Evolutionary conservation across 345 rosid species (phyloP).

Genomic region (Brassica juncea): DNA sequence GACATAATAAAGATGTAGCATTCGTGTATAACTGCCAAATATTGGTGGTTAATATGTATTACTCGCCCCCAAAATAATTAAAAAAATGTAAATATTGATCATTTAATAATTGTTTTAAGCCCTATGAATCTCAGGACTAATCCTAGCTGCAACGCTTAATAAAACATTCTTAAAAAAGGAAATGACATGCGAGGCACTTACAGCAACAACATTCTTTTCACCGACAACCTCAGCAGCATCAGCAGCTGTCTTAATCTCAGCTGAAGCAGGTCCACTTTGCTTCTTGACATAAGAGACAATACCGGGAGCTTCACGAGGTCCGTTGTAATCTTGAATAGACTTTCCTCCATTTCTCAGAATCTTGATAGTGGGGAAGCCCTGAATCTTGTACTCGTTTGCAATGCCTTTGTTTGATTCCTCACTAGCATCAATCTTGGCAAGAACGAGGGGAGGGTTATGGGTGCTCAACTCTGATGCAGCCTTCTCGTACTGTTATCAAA

Average conservation of each 20-base stretch:
- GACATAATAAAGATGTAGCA: no score
- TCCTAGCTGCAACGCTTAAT: background rate
- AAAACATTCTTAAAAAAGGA: background rate
- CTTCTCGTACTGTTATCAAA: slow-evolving; percentile 71
- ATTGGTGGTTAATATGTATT: no score
- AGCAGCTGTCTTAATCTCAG: slow-evolving; percentile 64
- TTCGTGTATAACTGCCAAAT: no score
- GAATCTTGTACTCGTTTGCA: slow-evolving; percentile 58
- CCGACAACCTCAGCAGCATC: slow-evolving; percentile 60
- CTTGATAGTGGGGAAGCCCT: slow-evolving; percentile 87
- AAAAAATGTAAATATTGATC: background rate
- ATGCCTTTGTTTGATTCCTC: slow-evolving; percentile 67
- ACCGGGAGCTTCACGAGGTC: slow-evolving; percentile 95
- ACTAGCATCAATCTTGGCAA: slow-evolving; percentile 92
- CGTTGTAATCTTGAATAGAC: slow-evolving; percentile 76
- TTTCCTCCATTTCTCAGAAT: slow-evolving; percentile 89
- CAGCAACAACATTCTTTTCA: slow-evolving; percentile 69
- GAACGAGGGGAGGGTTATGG: slow-evolving; percentile 59
- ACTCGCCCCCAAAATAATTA: no score
- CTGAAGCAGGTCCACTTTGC: slow-evolving; percentile 93
- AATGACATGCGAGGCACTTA: slow-evolving; percentile 40
- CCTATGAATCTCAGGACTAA: background rate
- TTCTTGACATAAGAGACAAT: slow-evolving; percentile 77
- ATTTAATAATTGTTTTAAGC: background rate
- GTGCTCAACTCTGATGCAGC: slow-evolving; percentile 81